These are phyloP conservation scores for Fomitopsis betulina DNA, from an alignment of 1,284 basidiomycete species.

Conservation along the genomic window DNA sequence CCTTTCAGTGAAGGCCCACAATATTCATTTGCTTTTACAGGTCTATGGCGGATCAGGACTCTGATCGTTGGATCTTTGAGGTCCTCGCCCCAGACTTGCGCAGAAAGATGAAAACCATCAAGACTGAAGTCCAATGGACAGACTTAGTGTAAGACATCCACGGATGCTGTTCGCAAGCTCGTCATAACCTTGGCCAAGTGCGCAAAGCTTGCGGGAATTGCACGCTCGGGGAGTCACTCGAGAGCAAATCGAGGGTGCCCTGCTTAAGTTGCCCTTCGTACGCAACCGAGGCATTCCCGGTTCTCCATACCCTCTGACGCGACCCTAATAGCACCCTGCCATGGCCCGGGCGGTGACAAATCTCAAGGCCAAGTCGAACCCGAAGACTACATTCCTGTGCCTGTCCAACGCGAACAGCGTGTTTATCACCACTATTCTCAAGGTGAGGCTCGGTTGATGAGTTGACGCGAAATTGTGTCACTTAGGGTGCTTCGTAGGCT, in stretches of 20 bases:
- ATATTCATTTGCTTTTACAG: conserved; percentile 30
- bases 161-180: background rate
- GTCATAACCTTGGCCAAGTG: conserved; percentile 37
- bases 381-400: conserved; percentile 81
- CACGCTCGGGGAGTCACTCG: conserved; percentile 64
- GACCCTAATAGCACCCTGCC: conserved; percentile 77
- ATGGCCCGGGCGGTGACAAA: conserved; percentile 86
- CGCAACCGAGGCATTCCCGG: conserved; percentile 27
- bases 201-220: conserved; percentile 70
- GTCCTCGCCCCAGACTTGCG: conserved; percentile 85
- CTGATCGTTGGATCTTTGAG: conserved; percentile 95
- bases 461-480: background rate
- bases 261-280: conserved; percentile 85
- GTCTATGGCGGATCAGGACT: conserved; percentile 93
- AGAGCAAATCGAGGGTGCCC: conserved; percentile 73
- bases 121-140: conserved; percentile 81
- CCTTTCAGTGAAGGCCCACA: background rate
- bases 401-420: conserved; percentile 93
- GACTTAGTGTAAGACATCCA: conserved; percentile 76
- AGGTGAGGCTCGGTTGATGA: conserved; percentile 40
- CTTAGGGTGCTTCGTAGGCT: conserved; percentile 38
- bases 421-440: conserved; percentile 87
- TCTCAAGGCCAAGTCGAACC: conserved; percentile 60
- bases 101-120: conserved; percentile 74
- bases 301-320: background rate